Conservation (phyloP, 148 eudicot genomes). For the Cornus suecica region DNA sequence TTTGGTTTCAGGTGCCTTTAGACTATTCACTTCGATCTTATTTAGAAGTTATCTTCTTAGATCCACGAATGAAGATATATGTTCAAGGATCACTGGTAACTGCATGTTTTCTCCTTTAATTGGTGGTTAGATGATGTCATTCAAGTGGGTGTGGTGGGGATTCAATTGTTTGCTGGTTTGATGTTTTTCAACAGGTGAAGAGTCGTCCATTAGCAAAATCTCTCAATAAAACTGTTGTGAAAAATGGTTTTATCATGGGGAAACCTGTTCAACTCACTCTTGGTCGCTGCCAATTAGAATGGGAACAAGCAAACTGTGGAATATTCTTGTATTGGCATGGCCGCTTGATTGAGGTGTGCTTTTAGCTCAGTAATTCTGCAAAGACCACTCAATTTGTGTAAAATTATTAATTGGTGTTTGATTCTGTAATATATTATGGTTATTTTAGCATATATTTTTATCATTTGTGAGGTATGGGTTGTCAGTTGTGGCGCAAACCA, state of each 20-base stretch:
- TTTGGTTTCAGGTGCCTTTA: conserved; percentile 51
- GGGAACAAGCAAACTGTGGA: conserved; percentile 71
- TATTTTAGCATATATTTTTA: neutral
- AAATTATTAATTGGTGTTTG: too few relatives aligned
- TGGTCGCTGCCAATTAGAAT: conserved; percentile 62
- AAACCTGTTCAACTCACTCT: conserved; percentile 50
- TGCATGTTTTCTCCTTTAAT: neutral
- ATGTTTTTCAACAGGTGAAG: conserved; percentile 42
- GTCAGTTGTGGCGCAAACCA: too few relatives aligned
- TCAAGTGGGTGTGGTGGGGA: neutral
- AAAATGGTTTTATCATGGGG: conserved; percentile 42
- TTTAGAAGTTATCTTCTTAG: conserved; percentile 66
- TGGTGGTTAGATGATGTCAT: neutral
- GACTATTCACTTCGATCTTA: conserved; percentile 66
- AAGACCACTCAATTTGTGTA: neutral
- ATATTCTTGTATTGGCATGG: conserved; percentile 86
- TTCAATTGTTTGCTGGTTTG: neutral
- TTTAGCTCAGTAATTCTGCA: neutral
- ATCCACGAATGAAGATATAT: conserved; percentile 69
- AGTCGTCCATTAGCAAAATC: conserved; percentile 65
- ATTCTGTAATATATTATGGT: too few relatives aligned
- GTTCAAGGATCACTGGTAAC: conserved; percentile 73
- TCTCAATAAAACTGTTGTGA: conserved; percentile 42
- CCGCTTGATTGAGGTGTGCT: conserved; percentile 65
- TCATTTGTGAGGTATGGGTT: neutral